Base-by-base conservation (phyloP, 768 basidiomycete species). In the Mycena pura region DNA sequence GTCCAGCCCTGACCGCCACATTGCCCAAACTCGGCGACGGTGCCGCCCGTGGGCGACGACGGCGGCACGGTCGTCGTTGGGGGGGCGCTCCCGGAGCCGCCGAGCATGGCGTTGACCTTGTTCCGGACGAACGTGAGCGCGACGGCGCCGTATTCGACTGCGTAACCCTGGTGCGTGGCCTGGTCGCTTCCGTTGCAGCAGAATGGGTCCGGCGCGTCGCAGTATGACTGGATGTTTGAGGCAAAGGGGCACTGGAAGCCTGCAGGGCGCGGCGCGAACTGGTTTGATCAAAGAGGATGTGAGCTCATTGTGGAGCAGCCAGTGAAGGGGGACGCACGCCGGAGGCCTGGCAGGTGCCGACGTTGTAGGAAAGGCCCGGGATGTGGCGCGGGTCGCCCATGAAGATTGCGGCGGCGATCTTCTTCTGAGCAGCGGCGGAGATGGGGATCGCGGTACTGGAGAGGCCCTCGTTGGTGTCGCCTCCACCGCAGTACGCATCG, bases 341-440 rank as follows among this genome's bases (percentile, higher is more conserved):
- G 40, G 63, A 66, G 17, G 74, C 73, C 22, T 70, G 62, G 63
- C 74, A 75, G 11, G 70, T 71, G 15, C 74, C 74, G 41, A 76
- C 74, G 41, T 76, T 71, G 73, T 71, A 74, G 0, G 73, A 68
- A 28, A 74, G 68, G 15, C 73, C 73, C 1, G 68, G 69, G 34
- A 76, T 72, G 57, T 69, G 69, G 32, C 72, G 72, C 5, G 73
- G 74, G 66, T 76, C 73, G 19, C 74, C 74, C 72, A 73, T 72
- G 68, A 76, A 71, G 60, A 76, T 76, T 9, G 74, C 72, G 5
- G 74, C 73, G 5, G 71, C 71, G 62, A 76, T 73, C 68, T 70
- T 76, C 51, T 61, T 69, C 29, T 69, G 60, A 4, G 74, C 73
- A 2, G 70, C 60, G 4, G 70, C n/a, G 22, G 66, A 63, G 41